phyloP scores from a whole-genome alignment of 2,329 filamentous ascomycete genomes.

The Keithomyces neogunnii region DNA sequence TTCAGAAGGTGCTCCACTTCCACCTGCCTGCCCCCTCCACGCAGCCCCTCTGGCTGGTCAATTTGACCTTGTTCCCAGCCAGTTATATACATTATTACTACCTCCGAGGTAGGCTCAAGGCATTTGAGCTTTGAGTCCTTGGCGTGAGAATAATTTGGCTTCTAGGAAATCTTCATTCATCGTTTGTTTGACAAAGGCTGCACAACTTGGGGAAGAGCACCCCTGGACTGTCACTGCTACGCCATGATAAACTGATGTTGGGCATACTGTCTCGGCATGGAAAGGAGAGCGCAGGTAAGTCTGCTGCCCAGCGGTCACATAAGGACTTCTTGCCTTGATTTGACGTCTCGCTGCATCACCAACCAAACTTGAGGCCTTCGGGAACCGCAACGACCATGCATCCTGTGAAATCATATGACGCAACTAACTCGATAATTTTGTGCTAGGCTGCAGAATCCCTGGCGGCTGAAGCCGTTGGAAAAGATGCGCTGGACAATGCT shows the following conservation, averaged over 20 bases:
- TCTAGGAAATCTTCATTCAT: too few species aligned
- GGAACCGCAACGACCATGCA: neutral
- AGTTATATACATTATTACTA: too few species aligned
- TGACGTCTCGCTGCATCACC: neutral
- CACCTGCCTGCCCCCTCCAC: too few species aligned
- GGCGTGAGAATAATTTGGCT: too few species aligned
- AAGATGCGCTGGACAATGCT: constrained; percentile 62
- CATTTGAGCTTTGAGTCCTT: too few species aligned
- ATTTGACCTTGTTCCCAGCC: too few species aligned
- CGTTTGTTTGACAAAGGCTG: too few species aligned
- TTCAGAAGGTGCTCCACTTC: too few species aligned
- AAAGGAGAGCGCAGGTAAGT: constrained; percentile 29
- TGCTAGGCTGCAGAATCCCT: constrained; percentile 30
- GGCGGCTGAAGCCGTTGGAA: constrained; percentile 23
- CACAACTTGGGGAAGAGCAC: neutral
- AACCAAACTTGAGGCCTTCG: neutral
- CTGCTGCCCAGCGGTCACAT: neutral
- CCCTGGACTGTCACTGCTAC: neutral
- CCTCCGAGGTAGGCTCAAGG: too few species aligned
- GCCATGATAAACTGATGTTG: constrained; percentile 1
- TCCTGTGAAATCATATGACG: neutral
- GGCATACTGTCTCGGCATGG: constrained; percentile 17
- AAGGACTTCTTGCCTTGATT: neutral
- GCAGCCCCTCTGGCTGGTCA: too few species aligned
- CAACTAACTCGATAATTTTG: neutral